Percentiles rank a stretch among this genome's conserved stretches.
phyloP scores from a whole-genome alignment of 2,329 filamentous ascomycete species.

The Sclerotinia trifoliorum region DNA sequence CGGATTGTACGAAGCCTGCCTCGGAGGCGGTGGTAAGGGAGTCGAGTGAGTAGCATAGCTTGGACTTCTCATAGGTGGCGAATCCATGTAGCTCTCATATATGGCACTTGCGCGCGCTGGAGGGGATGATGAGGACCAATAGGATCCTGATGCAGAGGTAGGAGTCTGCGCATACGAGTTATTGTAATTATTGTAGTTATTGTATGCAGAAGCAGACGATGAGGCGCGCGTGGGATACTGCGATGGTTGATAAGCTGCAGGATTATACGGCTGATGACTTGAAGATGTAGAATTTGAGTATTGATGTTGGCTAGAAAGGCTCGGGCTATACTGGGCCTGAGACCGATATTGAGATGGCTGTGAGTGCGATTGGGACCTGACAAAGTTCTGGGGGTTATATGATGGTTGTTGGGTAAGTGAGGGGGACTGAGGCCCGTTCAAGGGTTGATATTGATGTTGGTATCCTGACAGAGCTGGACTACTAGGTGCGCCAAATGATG shows the following conservation, averaged over 20 bases:
- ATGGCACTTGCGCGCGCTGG: conserved; percentile 31
- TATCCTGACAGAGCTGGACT: conserved; percentile 45
- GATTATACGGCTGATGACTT: conserved; percentile 64
- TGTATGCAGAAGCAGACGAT: conserved; percentile 55
- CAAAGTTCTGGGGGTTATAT: conserved; percentile 65
- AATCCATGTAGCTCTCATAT: conserved; percentile 31
- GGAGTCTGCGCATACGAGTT: conserved; percentile 42
- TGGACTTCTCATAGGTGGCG: conserved; percentile 31
- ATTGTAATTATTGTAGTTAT: conserved; percentile 45
- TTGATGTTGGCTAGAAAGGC: conserved; percentile 29
- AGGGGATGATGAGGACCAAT: conserved; percentile 32
- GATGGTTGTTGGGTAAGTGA: conserved; percentile 43
- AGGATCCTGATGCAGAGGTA: conserved; percentile 43
- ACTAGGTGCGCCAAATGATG: conserved; percentile 32
- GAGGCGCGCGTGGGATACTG: conserved; percentile 55
- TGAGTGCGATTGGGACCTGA: conserved; percentile 41
- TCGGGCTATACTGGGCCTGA: conserved; percentile 51
- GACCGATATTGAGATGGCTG: conserved; percentile 46
- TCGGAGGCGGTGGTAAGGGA: conserved; percentile 32
- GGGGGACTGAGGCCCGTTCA: conserved; percentile 38
- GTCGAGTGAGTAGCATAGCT: conserved; percentile 31
- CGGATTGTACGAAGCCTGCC: conserved; percentile 32
- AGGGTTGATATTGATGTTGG: conserved; percentile 53
- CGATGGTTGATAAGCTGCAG: conserved; percentile 47
- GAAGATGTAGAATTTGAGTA: conserved; percentile 47